Conservation (phyloP, 345 rosid genomes). For the Eucalyptus cloeziana region DNA sequence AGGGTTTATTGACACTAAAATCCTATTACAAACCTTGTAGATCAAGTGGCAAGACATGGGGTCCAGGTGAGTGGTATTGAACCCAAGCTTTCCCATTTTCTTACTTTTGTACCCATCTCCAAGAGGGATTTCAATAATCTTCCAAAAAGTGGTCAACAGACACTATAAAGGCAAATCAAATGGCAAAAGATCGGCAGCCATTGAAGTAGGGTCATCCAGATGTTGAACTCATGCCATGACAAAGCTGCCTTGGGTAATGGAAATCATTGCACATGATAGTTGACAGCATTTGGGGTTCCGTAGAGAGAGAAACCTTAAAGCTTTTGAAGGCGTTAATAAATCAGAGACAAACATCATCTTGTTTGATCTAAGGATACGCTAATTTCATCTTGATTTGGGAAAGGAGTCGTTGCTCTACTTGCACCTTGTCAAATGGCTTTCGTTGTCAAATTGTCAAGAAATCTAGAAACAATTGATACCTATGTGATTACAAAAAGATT, state of each 20-base stretch:
- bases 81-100: background rate
- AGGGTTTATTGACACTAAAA: background rate
- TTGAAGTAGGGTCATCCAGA: background rate
- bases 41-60: background rate
- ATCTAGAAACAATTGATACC: background rate
- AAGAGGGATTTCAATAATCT: background rate
- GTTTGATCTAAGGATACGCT: background rate
- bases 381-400: background rate
- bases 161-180: background rate
- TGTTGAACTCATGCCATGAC: background rate
- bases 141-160: background rate
- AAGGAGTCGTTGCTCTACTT: background rate
- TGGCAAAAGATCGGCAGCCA: background rate
- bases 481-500: background rate
- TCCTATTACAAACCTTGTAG: background rate
- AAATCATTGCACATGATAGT: background rate
- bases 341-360: background rate
- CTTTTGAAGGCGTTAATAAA: background rate
- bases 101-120: background rate
- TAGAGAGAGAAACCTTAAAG: background rate
- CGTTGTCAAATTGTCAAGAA: background rate
- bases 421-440: background rate
- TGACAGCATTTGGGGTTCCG: background rate
- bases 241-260: background rate
- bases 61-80: background rate